Evolutionary conservation across 768 basidiomycete genomes (phyloP), one percentile per base, ranked within the genome.

Genomic region (Tricholoma terreum): DNA sequence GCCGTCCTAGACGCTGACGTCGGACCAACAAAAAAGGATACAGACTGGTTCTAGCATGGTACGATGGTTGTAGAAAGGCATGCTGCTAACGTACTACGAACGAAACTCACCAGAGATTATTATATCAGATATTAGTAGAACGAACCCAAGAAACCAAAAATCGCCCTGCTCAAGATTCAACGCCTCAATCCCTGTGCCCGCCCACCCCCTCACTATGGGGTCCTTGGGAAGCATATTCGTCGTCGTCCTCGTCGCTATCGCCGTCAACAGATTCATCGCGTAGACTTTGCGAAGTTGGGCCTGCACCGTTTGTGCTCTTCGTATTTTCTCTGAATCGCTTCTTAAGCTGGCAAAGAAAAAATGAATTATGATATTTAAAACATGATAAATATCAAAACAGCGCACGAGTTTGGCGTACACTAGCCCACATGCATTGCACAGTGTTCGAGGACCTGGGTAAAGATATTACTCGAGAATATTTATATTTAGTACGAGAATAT

Each of bases 341-440:
- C 17, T 54, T 54, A 19, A 54, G 38, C 52, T 54, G 40, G 14
- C n/a, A n/a, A 15, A 4, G 19, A 52, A 35, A 19, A 5, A 27
- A 54, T 6, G 19, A 43, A 21, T 43, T 53, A 53, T 8, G 55
- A 27, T 40, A 42, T 59, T 53, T 31, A 45, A 36, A 42, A 54
- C 38, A 52, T 58, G 34, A 61, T 35, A 51, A 30, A 43, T 11
- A 55, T 24, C 36, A 58, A 50, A 56, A 24, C 15, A 22, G 79
- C 85, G 68, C 70, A 91, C 89, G 71, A 92, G 78, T 75, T 92
- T 92, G 54, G 90, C 90, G 70, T 90, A 92, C 58, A 92, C 90
- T 61, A 92, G 82, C 54, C 90, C 90, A 71, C 90, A 92, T 10
- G 90, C 90, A 68, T 92, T 92, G 70, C 90, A 92, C 53, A 92